Evolutionary conservation across 495 filamentous ascomycete species (phyloP), one percentile per base, ranked within the genome.

Genomic region (Peziza echinospora): DNA sequence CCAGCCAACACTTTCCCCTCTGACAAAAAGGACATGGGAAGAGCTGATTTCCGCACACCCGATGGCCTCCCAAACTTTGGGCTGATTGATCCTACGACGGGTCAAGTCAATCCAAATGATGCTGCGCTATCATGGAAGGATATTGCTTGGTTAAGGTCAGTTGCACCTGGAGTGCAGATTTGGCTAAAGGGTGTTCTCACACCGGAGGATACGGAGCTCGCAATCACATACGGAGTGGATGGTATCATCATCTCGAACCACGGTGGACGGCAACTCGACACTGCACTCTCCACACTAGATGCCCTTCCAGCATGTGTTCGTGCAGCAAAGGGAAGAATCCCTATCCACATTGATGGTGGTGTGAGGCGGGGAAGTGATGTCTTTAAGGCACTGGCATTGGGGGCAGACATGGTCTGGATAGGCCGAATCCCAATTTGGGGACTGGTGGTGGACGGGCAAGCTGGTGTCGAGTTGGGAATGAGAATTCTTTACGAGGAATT

Each of bases 121-220:
- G 87, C 89, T 1, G 62, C 66, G 2, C 74, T 97, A 7, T 78
- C 71, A 43, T 97, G 89, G 89, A 79, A 80, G 52, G 89, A 96
- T 60, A 83, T 96, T 50, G 81, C 84, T 24, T 97, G 86, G 84
- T 94, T 97, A 69, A 66, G 72, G 49, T 75, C 71, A 47, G 82
- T 96, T 59, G 96, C 89, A 39, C n/a, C n/a, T n/a, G 80, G 77
- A 53, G 93, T 97, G 89, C 89, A 89, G 34, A 92, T 97, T 55
- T 67, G 94, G 37, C 77, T 97, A 51, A 97, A 97, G 68, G 89
- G 89, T 47, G 86, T 97, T 24, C 89, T 94, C 66, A 70, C 87
- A 46, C 83, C 92, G 30, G 89, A 97, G 60, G 89, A 97, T 58
- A 89, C 93, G 23, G 64, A 96, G 49, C 74, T 70, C 45, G 87